These are phyloP conservation scores for Penicillium sp. DNA, from an alignment of 2,329 filamentous ascomycete genomes.

Conservation along the genomic window DNA sequence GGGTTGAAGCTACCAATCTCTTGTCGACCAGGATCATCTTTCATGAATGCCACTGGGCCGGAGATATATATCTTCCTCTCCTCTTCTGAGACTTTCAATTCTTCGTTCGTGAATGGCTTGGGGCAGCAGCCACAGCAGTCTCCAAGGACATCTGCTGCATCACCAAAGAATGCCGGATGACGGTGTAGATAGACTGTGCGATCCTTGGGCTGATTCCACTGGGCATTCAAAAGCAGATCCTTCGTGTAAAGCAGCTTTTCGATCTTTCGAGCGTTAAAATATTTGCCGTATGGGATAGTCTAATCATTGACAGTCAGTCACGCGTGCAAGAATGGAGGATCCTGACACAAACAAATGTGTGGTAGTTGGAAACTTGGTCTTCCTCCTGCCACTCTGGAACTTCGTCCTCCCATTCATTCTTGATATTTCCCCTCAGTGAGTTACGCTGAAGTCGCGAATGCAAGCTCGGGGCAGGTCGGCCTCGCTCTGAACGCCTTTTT, in stretches of 20 bases:
- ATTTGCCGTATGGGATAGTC: constrained; percentile 40
- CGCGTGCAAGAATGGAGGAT: too few species aligned
- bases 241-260: constrained; percentile 80
- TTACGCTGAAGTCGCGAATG: constrained; percentile 43
- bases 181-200: constrained; percentile 77
- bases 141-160: constrained; percentile 69
- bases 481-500: constrained; percentile 69
- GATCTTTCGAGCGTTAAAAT: constrained; percentile 55
- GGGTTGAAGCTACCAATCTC: constrained; percentile 74
- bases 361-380: constrained; percentile 75
- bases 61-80: constrained; percentile 76
- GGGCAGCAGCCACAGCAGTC: constrained; percentile 85
- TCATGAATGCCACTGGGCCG: constrained; percentile 71
- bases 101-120: constrained; percentile 65
- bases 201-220: constrained; percentile 79
- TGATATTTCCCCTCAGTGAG: constrained; percentile 67
- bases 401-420: constrained; percentile 74
- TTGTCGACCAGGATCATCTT: constrained; percentile 79
- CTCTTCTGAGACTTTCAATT: constrained; percentile 68
- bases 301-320: constrained; percentile 2
- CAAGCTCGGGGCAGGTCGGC: constrained; percentile 58
- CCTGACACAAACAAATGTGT: constrained; percentile 69
- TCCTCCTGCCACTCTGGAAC: constrained; percentile 79
- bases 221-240: constrained; percentile 78
- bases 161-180: constrained; percentile 82